Base-by-base conservation (phyloP, 139 green algal genomes). In the Chlamydomonas asymmetrica region DNA sequence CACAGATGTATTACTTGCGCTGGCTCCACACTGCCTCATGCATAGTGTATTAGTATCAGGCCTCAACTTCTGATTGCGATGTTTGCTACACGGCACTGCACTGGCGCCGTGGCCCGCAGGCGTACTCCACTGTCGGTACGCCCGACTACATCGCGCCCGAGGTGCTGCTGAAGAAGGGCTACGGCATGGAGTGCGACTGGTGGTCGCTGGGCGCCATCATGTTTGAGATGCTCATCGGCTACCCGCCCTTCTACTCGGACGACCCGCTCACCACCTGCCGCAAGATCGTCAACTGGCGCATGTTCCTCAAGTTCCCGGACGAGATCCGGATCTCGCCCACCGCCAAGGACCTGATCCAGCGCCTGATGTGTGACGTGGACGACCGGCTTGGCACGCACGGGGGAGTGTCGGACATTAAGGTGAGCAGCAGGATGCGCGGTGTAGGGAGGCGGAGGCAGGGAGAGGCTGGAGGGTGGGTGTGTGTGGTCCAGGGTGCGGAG, bases 141-240 rank as follows among this genome's bases (percentile, higher is more conserved):
- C 94, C 95, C 5, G 93, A 98, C 85, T 98, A 98, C 86, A 98
- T 98, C 63, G 95, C 94, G 31, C 92, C 92, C 16, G 93, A 99
- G 82, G 86, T 99, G 77, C 87, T 99, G 35, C 80, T 97, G 66
- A 98, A 98, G 83, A 97, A 97, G 83, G 95, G 94, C 37, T 98
- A 99, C 78, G 96, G 96, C 73, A 92, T 97, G 87, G 96, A 98
- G 85, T 98, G 93, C 82, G 96, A 99, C 83, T 98, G 95, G 95
- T 99, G 95, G 95, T 92, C 77, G n/a, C 65, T 99, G 65, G 96
- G 96, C 1, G 96, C 94, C 22, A 98, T 99, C 75, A 92, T 97
- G 85, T 99, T 93, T 70, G 95, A 98, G 80, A 99, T 99, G 96
- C 85, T 99, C 74, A 85, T 97, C 6, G 96, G 96, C 7, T 98